Evolutionary conservation across 768 basidiomycete genomes (phyloP), one percentile per base, ranked within the genome.

Genomic region (Leccinum olivaceopallidum): DNA sequence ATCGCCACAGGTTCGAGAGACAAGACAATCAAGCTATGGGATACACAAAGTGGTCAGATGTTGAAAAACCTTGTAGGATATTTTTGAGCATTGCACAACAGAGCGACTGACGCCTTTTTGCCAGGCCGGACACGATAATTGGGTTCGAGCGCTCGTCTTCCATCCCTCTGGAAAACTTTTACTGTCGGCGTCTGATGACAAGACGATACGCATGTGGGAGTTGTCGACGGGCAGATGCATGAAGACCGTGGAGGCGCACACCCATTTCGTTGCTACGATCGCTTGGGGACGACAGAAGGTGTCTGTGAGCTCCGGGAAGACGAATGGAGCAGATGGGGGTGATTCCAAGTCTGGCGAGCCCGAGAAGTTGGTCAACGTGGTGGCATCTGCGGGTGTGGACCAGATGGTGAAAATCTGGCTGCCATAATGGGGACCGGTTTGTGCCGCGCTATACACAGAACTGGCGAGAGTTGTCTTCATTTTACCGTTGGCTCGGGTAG

Each of bases 21-120:
- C 77, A 96, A 94, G 80, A 86, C 86, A 5, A 92, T 97, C 77
- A 92, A 89, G 68, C 74, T 98, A 18, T 98, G 95, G 95, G 95
- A 97, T 68, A 81, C 86, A 0, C 81, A 86, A 61, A 87, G 85
- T 50, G 94, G 95, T 5, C 92, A 92, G 72, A 81, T 91, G 73
- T 73, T 95, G 49, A 82, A 87, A 72, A 90, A 84, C 62, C 81
- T 95, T 58, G 90, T 90, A 64, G 59, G 83, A 73, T 52, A 26
- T 58, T 37, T 18, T 55, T 5, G 20, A 52, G 49, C 57, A 12
- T 63, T 39, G 54, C 30, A 34, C n/a, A 4, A 36, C 47, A 26
- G n/a, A 26, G 44, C 28, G 49, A 53, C 59, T 67, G 39, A 63
- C 48, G 59, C 56, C 44, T 60, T 53, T 55, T n/a, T 28, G 39